Percentiles rank a stretch among this genome's conserved stretches.
Conservation (phyloP, 805 yeast genomes). For the Metschnikowia corniflorae region DNA sequence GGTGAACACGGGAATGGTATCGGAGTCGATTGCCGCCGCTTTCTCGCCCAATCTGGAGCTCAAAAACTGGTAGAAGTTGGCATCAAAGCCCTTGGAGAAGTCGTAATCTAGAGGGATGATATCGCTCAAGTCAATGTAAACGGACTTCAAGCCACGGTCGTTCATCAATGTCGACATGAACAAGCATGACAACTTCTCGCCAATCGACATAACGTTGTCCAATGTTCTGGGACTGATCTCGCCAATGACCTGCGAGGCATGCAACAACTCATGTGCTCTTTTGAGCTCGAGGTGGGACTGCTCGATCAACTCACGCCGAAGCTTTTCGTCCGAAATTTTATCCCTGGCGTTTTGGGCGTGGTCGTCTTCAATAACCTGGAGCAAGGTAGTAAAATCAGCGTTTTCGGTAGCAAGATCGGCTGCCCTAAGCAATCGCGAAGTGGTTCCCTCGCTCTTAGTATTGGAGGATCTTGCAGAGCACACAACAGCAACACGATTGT, state of each 20-base stretch:
- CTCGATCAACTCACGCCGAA: conserved; percentile 52
- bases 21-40: conserved; percentile 39
- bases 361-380: conserved; percentile 70
- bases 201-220: conserved; percentile 88
- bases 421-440: conserved; percentile 78
- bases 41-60: conserved; percentile 50
- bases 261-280: conserved; percentile 63
- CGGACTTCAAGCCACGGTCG: conserved; percentile 75
- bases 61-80: conserved; percentile 55
- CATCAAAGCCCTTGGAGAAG: conserved; percentile 59
- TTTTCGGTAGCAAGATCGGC: conserved; percentile 73
- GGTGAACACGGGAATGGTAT: conserved; percentile 81
- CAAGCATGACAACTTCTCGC: conserved; percentile 88
- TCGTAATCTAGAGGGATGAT: conserved; percentile 64
- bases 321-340: conserved; percentile 41
- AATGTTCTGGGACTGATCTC: conserved; percentile 86
- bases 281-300: conserved; percentile 66
- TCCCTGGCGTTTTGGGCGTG: conserved; percentile 70
- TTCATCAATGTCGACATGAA: conserved; percentile 84
- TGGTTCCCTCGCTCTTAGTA: conserved; percentile 93
- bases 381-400: conserved; percentile 52
- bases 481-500: conserved; percentile 80
- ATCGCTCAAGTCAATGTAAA: conserved; percentile 73
- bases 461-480: conserved; percentile 93
- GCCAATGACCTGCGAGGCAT: conserved; percentile 88